These are phyloP conservation scores for Ophiostoma triangulosporum DNA, from an alignment of 2,329 filamentous ascomycete species.

Conservation along the genomic window DNA sequence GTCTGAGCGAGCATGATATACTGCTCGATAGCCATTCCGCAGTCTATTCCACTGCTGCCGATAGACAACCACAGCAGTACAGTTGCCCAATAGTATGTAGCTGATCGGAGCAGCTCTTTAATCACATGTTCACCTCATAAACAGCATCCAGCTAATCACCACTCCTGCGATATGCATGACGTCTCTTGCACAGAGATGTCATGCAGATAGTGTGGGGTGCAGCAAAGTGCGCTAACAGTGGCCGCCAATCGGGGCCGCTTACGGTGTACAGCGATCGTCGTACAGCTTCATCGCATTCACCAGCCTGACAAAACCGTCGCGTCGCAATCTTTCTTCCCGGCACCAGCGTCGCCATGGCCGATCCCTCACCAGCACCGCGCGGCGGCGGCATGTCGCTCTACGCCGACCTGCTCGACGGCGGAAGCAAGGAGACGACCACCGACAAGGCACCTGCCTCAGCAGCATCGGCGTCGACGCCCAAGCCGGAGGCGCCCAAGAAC, in stretches of 20 bases:
- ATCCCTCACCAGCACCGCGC: conserved; percentile 27
- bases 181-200: no score
- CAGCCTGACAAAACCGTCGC: background rate
- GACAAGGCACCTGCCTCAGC: background rate
- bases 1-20: no score
- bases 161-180: no score
- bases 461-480: conserved; percentile 28
- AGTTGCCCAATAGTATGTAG: no score
- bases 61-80: no score
- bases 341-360: conserved; percentile 9
- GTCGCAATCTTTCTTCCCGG: background rate
- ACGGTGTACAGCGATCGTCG: background rate
- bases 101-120: background rate
- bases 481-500: conserved; percentile 43
- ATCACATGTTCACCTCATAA: background rate
- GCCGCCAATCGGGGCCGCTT: background rate
- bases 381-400: conserved; percentile 59
- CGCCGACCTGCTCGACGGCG: conserved; percentile 68
- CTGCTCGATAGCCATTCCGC: no score
- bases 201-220: background rate
- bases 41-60: no score
- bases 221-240: background rate
- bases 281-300: background rate
- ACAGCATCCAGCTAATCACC: no score
- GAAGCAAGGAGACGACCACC: conserved; percentile 34